Evolutionary conservation across 305 asterid species (phyloP).

Genomic region (Salvia sclarea): DNA sequence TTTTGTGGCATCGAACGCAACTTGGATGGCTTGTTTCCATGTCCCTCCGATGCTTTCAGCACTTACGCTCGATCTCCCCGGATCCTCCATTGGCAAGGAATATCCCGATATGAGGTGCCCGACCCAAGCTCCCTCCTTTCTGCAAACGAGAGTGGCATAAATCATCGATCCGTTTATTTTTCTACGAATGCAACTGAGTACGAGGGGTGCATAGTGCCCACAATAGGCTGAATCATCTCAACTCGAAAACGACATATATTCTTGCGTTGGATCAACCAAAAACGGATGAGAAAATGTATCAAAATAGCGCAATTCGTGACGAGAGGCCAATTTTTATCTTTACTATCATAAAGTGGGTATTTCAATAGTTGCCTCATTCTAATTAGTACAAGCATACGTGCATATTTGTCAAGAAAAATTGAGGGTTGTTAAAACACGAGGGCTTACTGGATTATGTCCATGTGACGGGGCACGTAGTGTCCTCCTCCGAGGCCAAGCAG

Average conservation of each 20-base stretch:
- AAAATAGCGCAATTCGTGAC: too few species aligned
- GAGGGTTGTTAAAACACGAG: too few species aligned
- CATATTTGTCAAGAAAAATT: too few species aligned
- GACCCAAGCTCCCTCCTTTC: slow-evolving; percentile 78
- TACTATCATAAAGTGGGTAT: too few species aligned
- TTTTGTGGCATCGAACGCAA: slow-evolving; percentile 72
- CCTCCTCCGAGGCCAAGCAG: slow-evolving; percentile 97
- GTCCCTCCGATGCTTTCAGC: slow-evolving; percentile 68
- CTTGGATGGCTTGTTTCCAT: slow-evolving; percentile 85
- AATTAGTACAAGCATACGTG: background rate
- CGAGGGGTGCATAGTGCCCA: background rate
- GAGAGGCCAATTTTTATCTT: too few species aligned
- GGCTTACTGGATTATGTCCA: slow-evolving; percentile 83
- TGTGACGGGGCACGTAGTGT: slow-evolving; percentile 94
- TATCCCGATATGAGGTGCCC: slow-evolving; percentile 96
- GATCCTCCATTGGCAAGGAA: slow-evolving; percentile 96
- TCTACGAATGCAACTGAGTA: background rate
- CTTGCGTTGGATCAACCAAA: background rate
- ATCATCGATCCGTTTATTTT: background rate
- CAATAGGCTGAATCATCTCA: background rate
- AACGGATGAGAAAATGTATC: too few species aligned
- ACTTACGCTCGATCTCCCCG: slow-evolving; percentile 50
- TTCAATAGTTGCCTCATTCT: too few species aligned
- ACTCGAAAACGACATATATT: background rate
- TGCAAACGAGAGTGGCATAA: slow-evolving; percentile 34